phyloP scores from a whole-genome alignment of 1,139 yeast species.

The Yamadazyma atmosphaerica region DNA sequence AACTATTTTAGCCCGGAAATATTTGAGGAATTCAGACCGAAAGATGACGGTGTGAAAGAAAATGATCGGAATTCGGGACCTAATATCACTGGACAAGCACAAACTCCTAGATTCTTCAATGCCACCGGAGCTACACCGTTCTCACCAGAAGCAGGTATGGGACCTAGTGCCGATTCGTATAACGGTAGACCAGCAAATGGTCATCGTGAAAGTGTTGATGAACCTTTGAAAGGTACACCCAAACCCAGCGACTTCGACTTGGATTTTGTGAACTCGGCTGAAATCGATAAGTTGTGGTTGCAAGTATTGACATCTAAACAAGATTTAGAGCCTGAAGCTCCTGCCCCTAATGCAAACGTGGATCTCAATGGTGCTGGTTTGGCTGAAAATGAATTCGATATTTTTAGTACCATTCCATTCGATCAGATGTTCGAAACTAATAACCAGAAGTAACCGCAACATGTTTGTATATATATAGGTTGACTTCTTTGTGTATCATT shows the following conservation, averaged over 20 bases:
- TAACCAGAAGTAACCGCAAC: neutral
- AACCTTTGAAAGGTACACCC: no score
- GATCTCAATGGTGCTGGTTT: neutral
- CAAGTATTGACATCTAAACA: slow-evolving; percentile 37
- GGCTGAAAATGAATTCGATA: slow-evolving; percentile 7
- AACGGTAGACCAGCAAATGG: no score
- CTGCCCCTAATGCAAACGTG: neutral
- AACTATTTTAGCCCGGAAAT: slow-evolving; percentile 11
- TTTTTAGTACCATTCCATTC: slow-evolving; percentile 8
- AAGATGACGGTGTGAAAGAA: neutral
- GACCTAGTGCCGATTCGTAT: neutral
- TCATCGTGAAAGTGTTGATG: no score
- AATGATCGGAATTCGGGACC: neutral
- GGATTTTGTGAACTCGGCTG: slow-evolving; percentile 30
- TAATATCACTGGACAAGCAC: neutral
- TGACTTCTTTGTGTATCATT: no score
- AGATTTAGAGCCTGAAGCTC: slow-evolving; percentile 12
- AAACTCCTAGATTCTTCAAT: neutral
- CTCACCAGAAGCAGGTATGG: neutral
- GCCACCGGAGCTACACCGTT: neutral
- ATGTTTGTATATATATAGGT: neutral
- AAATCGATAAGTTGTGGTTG: slow-evolving; percentile 42
- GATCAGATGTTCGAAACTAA: slow-evolving; percentile 4
- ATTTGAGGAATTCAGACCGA: slow-evolving; percentile 5
- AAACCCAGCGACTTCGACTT: slow-evolving; percentile 14